Evolutionary conservation across 345 rosid genomes (phyloP), one percentile per base, ranked within the genome.

Genomic region (Limnanthes douglasii): DNA sequence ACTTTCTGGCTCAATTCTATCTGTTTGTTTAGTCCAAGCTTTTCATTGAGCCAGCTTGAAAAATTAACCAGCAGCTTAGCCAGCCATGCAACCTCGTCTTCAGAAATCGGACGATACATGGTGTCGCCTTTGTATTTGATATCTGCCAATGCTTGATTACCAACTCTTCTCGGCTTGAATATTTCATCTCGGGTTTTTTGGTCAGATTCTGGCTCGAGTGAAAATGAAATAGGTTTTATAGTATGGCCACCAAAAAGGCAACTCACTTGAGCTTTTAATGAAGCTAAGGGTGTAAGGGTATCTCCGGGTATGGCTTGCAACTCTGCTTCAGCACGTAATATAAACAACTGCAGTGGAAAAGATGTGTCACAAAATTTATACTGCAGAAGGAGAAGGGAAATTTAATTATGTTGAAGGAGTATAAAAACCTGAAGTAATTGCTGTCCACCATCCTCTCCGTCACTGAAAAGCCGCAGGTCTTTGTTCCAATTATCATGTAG

Each of bases 401-500:
- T 24, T 40, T 28, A 34, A 35, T 18, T 5, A 55, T 18, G 23
- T 11, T 41, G n/a, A 36, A 43, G 21, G 37, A 21, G 40, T 11
- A 43, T 12, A 34, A 11, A 42, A 16, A 88, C 97, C 95, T 83
- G 95, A 53, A 88, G 70, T 35, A 83, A 66, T 46, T 77, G 95
- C 27, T 68, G 82, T 35, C 95, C 97, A 9, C 95, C 90, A 65
- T 78, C 86, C 53, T 72, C 93, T 11, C 69, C 65, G 18, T 76
- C 66, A 41, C 82, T 59, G 51, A 78, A 78, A 37, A 86, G 93
- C 47, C 53, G 63, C 29, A 78, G 50, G 61, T 75, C 94, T 46
- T 67, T 86, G 70, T 86, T 78, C 97, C 93, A 78, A 37, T 86
- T 75, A 42, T 75, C 94, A 57, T 65, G 93, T 64, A 86, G 51